Evolutionary conservation across 2,329 filamentous ascomycete species (phyloP), one percentile per base, ranked within the genome.

Genomic region (Venturiaceae sp.): DNA sequence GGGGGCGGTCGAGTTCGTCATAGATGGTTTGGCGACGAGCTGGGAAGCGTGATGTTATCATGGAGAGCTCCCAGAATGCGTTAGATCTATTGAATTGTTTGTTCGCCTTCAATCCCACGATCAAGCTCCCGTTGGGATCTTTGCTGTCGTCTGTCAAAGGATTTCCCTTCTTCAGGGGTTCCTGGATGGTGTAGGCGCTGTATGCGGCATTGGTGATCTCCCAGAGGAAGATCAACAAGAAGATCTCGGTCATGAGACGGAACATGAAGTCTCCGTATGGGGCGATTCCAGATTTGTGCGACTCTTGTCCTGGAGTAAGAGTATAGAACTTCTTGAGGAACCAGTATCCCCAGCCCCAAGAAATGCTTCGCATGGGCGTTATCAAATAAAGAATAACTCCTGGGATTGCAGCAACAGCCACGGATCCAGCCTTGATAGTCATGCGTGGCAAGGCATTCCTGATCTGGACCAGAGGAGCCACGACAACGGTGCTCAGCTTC

Each of bases 31-130:
- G 88, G 56, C 92, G 83, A 34, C 91, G 84, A n/a, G 83, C 80
- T 16, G 85, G 80, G 62, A 88, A 92, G 57, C 83, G 81, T 59
- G 87, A 82, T 37, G 88, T 85, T 64, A 96, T 95, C 58, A 89
- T 80, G 32, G 84, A 83, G 30, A 96, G 77, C 68, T 97, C 92
- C 92, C 92, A 96, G 71, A 95, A 87, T 16, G 92, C 92, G 70
- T 95, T 95, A 0, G 84, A 81, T 14, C 41, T 33, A n/a, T 21
- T n/a, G 11, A 28, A 36, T 26, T 8, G 89, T 79, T 70, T 92
- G 94, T 74, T 91, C 94, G 63, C 86, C 86, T 86, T 92, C 50
- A 97, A 72, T 0, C 92, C 92, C 59, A 85, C 90, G 53, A 97
- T 71, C 30, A 97, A 77, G 68, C 89, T 96, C 36, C 90, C 91